Evolutionary conservation across 2,329 filamentous ascomycete genomes (phyloP).

Genomic region (Ceratocystis eucalypticola): DNA sequence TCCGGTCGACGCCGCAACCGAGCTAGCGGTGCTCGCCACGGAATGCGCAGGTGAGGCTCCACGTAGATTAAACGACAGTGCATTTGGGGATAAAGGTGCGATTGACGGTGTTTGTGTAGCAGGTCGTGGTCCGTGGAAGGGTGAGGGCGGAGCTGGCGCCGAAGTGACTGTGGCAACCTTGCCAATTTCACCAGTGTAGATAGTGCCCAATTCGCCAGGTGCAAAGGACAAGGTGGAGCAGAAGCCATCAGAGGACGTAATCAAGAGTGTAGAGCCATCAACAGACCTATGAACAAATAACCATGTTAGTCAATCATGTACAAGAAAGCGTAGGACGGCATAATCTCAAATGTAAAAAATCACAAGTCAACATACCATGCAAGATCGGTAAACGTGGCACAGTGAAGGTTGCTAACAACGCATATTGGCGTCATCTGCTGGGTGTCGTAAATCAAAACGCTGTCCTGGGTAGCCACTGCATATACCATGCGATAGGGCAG

Average conservation of each 20-base stretch:
- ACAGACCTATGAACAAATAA: constrained; percentile 29
- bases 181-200: constrained; percentile 61
- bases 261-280: constrained; percentile 51
- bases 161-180: constrained; percentile 59
- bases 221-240: constrained; percentile 82
- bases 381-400: constrained; percentile 91
- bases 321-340: background rate
- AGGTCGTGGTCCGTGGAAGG: constrained; percentile 39
- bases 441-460: constrained; percentile 88
- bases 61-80: constrained; percentile 22
- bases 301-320: background rate
- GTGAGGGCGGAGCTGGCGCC: constrained; percentile 48
- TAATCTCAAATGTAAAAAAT: background rate
- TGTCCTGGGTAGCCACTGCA: constrained; percentile 91
- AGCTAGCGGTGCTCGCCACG: constrained; percentile 57
- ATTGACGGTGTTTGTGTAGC: constrained; percentile 62
- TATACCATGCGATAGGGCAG: constrained; percentile 91
- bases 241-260: constrained; percentile 97
- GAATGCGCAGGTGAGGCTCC: constrained; percentile 23
- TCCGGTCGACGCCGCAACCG: constrained; percentile 14
- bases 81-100: constrained; percentile 46
- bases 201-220: constrained; percentile 69
- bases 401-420: constrained; percentile 92
- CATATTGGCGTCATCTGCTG: constrained; percentile 90
- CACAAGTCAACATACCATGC: constrained; percentile 55